Percentiles rank a stretch among this genome's conserved stretches.
These are phyloP conservation scores for Boletus rufocinnamomeus DNA, from an alignment of 768 basidiomycete species.

Conservation along the genomic window DNA sequence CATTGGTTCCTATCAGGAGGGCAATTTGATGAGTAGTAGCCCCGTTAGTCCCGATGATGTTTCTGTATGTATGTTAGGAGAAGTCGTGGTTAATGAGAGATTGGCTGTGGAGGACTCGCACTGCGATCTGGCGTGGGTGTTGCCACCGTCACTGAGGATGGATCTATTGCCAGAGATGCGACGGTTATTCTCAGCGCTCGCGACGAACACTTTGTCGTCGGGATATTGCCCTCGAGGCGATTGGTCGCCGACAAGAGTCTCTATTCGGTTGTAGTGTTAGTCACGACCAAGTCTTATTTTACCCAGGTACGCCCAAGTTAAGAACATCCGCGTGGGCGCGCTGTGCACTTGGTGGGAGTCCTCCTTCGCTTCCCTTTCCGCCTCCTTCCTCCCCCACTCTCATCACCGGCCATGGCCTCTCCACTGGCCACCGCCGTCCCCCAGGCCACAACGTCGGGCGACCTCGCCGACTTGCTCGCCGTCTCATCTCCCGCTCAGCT, in stretches of 20 bases:
- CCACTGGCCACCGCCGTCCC: slow-evolving; percentile 32
- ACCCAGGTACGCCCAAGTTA: background rate
- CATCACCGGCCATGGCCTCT: slow-evolving; percentile 42
- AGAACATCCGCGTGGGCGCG: slow-evolving; percentile 8
- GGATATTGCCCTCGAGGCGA: too few species aligned
- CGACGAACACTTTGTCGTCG: background rate
- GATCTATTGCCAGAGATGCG: background rate
- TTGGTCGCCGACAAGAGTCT: too few species aligned
- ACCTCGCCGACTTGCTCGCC: slow-evolving; percentile 49
- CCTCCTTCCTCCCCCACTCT: slow-evolving; percentile 11
- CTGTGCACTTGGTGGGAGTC: background rate
- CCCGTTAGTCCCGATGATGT: background rate
- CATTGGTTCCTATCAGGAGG: slow-evolving; percentile 1
- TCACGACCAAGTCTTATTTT: background rate
- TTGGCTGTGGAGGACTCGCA: background rate
- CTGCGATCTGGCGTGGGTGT: background rate
- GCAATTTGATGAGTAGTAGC: background rate
- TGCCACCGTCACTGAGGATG: too few species aligned
- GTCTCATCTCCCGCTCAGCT: slow-evolving; percentile 40
- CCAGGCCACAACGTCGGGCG: slow-evolving; percentile 47
- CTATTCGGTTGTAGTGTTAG: background rate
- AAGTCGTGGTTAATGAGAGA: background rate
- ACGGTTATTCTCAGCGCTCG: background rate
- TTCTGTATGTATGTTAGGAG: background rate
- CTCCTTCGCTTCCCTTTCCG: slow-evolving; percentile 3